Conservation (phyloP, 2,329 filamentous ascomycete genomes). For the Penicillium sp. region DNA sequence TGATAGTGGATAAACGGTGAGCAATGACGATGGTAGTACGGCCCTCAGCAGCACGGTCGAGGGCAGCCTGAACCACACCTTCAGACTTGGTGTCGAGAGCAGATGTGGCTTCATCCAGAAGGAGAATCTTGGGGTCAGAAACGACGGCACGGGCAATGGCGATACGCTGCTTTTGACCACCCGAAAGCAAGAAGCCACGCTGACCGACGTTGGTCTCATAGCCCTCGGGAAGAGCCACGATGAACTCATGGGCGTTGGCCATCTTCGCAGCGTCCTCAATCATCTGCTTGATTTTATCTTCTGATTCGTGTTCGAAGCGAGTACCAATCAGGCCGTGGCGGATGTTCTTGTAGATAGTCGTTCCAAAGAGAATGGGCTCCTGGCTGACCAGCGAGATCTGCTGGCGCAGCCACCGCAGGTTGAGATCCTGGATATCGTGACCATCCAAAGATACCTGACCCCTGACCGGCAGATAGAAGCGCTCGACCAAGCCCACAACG, state of each 20-base stretch:
- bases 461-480: slow-evolving; percentile 86
- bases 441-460: slow-evolving; percentile 79
- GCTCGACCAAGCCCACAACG: slow-evolving; percentile 86
- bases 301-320: slow-evolving; percentile 63
- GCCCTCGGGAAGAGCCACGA: slow-evolving; percentile 74
- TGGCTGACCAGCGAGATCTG: slow-evolving; percentile 92
- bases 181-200: slow-evolving; percentile 84
- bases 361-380: slow-evolving; percentile 86
- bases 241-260: slow-evolving; percentile 93
- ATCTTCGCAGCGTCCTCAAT: slow-evolving; percentile 80
- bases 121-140: slow-evolving; percentile 83
- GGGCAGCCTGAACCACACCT: slow-evolving; percentile 85
- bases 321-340: slow-evolving; percentile 87
- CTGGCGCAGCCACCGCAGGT: slow-evolving; percentile 85
- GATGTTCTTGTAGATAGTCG: slow-evolving; percentile 87
- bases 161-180: slow-evolving; percentile 95
- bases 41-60: slow-evolving; percentile 80
- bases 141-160: slow-evolving; percentile 89
- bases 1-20: slow-evolving; percentile 91
- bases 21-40: slow-evolving; percentile 96
- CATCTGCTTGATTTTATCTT: slow-evolving; percentile 66
- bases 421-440: slow-evolving; percentile 73
- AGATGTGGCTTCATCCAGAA: slow-evolving; percentile 93
- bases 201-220: slow-evolving; percentile 97
- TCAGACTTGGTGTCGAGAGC: slow-evolving; percentile 93